Percentiles rank a stretch among this genome's conserved stretches.
phyloP scores from a whole-genome alignment of 225 moss, liverwort and hornwort species.

The Polytrichum formosum region DNA sequence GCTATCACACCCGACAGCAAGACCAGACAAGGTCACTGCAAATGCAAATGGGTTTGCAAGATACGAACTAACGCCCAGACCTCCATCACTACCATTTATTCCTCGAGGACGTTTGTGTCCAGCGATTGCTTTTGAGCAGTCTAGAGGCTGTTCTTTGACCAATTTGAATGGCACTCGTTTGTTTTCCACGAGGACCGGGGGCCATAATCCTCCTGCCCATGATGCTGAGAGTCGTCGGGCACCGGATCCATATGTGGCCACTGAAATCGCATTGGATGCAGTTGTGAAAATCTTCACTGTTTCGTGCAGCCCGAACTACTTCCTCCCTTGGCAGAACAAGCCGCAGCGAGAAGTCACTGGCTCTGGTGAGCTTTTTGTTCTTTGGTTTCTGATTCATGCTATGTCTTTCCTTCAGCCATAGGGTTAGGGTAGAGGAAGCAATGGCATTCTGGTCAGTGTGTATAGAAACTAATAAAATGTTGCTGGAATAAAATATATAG shows the following conservation, averaged over 20 bases:
- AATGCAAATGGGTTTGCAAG: neutral
- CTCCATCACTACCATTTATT: neutral
- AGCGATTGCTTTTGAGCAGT: neutral
- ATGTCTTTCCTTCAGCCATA: no score
- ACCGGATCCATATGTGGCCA: conserved; percentile 74
- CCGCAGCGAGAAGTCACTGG: conserved; percentile 96
- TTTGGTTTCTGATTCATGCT: neutral
- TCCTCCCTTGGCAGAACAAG: conserved; percentile 96
- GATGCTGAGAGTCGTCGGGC: conserved; percentile 50
- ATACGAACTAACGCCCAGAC: no score
- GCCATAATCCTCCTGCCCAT: conserved; percentile 18
- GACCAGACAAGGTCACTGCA: neutral
- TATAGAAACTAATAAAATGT: no score
- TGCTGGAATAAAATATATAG: no score
- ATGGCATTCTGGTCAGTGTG: no score
- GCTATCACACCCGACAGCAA: conserved; percentile 6
- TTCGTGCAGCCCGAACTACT: conserved; percentile 92
- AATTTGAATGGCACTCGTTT: conserved; percentile 7
- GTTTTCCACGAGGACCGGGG: conserved; percentile 14
- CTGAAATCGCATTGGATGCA: conserved; percentile 86
- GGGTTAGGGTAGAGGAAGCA: no score
- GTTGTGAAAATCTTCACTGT: conserved; percentile 94
- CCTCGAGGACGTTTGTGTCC: neutral
- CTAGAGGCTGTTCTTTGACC: neutral
- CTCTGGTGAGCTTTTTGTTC: conserved; percentile 56